Evolutionary conservation across 225 moss, liverwort and hornwort species (phyloP), one percentile per base, ranked within the genome.

Genomic region (Rhytidiadelphus loreus): DNA sequence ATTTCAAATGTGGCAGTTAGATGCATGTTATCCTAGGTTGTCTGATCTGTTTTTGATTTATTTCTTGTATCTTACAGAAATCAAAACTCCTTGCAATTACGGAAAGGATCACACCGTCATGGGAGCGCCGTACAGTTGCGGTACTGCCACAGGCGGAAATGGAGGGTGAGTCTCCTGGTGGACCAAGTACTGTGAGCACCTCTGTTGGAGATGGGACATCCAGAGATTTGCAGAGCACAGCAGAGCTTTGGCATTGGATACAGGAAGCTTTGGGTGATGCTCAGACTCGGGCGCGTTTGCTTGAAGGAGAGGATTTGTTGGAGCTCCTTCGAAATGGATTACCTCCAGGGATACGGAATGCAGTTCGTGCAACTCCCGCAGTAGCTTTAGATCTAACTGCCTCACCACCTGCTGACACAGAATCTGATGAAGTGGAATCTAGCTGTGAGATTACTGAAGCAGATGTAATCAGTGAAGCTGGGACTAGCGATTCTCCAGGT

Each of bases 221-320:
- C 87, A 87, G 86, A 81, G 95, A 96, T 87, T 83, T 93, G 91
- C 96, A 95, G 65, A 94, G 90, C 65, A 95, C 94, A 80, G 94
- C 92, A 84, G 96, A 96, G 69, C 88, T 96, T 55, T 93, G 96
- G 96, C 96, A 95, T 87, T 98, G 95, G 98, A 95, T 98, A 79
- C 96, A 95, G 90, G 96, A 98, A 71, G 95, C 98, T 21, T 87
- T 96, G 86, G 96, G 93, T 87, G 95, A 98, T 93, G 93, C 96
- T 83, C 95, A 94, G 76, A 95, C 92, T 59, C 90, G 88, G 63
- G 89, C 94, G 32, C 93, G 92, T 75, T 90, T 97, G 87, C 92
- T 95, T 56, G 96, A 95, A 91, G 97, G 97, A 85, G 98, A 98
- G 89, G 95, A 95, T 78, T 91, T 98, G 80, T 93, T 98, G 84